phyloP scores from a whole-genome alignment of 202 grass and related monocot species.

The Elaeis oleifera region DNA sequence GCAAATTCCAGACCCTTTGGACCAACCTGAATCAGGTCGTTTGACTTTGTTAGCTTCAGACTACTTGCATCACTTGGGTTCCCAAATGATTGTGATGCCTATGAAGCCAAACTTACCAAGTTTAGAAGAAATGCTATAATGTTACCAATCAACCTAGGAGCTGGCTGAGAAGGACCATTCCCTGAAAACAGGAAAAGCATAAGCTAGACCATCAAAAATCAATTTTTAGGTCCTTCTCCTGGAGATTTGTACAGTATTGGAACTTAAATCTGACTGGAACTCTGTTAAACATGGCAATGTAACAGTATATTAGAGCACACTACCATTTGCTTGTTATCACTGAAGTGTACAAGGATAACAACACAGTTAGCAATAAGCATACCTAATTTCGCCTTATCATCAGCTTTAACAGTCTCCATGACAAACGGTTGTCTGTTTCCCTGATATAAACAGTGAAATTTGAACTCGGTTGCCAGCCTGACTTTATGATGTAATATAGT shows the following conservation, averaged over 20 bases:
- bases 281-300: too few species aligned
- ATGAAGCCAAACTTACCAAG: slow-evolving; percentile 30
- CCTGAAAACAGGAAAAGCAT: slow-evolving; percentile 31
- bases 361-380: background rate
- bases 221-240: too few species aligned
- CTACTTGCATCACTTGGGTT: too few species aligned
- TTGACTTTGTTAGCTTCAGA: background rate
- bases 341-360: background rate
- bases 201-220: too few species aligned
- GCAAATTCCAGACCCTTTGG: slow-evolving; percentile 87
- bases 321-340: background rate
- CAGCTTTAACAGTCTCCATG: slow-evolving; percentile 89
- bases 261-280: too few species aligned
- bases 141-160: slow-evolving; percentile 71
- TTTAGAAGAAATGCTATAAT: slow-evolving; percentile 83
- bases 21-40: slow-evolving; percentile 50
- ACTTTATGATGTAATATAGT: too few species aligned
- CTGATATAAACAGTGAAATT: slow-evolving; percentile 29
- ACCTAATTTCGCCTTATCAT: slow-evolving; percentile 81
- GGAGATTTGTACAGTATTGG: too few species aligned
- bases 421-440: slow-evolving; percentile 73
- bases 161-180: slow-evolving; percentile 61
- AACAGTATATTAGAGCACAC: background rate
- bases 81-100: too few species aligned
- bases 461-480: too few species aligned